Evolutionary conservation across 2,329 filamentous ascomycete species (phyloP).

Genomic region (Trichoderma endophyticum): DNA sequence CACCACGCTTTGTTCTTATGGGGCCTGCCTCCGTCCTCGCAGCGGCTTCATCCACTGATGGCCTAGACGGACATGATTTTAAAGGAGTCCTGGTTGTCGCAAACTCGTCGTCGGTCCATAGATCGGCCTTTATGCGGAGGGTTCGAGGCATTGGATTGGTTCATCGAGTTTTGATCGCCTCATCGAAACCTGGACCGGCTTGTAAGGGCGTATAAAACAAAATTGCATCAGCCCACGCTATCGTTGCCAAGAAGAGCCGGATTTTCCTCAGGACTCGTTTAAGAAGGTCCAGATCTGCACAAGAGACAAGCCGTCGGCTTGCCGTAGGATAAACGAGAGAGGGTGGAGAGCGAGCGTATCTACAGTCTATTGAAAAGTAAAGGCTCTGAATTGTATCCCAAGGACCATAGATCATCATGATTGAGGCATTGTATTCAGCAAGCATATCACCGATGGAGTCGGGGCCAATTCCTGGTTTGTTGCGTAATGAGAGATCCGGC

Average conservation of each 20-base stretch:
- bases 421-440: background rate
- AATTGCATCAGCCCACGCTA: constrained; percentile 15
- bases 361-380: background rate
- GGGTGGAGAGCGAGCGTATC: background rate
- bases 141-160: background rate
- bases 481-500: background rate
- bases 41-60: background rate
- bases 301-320: background rate
- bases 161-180: constrained; percentile 8
- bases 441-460: background rate
- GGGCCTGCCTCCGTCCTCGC: constrained; percentile 17
- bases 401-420: background rate
- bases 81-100: background rate
- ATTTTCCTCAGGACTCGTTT: background rate
- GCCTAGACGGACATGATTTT: background rate
- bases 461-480: background rate
- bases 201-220: background rate
- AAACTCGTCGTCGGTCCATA: constrained; percentile 14
- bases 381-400: background rate
- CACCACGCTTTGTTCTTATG: constrained; percentile 23
- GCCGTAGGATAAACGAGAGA: background rate
- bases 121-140: constrained; percentile 14
- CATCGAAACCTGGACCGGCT: constrained; percentile 1
- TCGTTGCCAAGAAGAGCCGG: constrained; percentile 5
- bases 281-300: constrained; percentile 7